These are phyloP conservation scores for Quercus robur DNA, from an alignment of 306 rosid genomes.

Conservation along the genomic window DNA sequence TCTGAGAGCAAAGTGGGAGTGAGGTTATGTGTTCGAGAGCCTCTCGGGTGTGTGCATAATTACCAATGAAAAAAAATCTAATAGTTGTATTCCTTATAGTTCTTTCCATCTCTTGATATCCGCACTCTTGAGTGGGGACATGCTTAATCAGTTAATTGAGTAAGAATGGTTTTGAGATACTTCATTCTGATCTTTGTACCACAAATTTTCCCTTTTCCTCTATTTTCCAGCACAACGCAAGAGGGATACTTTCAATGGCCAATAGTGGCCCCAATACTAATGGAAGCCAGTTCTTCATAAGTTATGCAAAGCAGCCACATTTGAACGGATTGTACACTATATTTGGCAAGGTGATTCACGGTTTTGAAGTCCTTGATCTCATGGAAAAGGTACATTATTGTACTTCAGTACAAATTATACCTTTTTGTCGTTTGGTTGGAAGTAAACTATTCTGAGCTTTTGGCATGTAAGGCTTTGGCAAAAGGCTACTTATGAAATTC, in stretches of 20 bases:
- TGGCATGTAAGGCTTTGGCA: background rate
- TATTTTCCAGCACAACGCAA: constrained; percentile 81
- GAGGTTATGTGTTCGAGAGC: no score
- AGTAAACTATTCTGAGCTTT: background rate
- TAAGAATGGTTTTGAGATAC: background rate
- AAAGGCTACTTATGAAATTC: background rate
- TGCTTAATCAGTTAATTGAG: background rate
- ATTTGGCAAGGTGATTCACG: constrained; percentile 92
- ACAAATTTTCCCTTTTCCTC: background rate
- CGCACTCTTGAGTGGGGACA: background rate
- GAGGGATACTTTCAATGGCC: constrained; percentile 89
- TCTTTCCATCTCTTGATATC: background rate
- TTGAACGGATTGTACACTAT: constrained; percentile 79
- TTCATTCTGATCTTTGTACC: background rate
- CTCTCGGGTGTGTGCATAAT: no score
- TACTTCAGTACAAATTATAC: background rate
- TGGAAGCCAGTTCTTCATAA: constrained; percentile 85
- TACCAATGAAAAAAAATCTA: no score
- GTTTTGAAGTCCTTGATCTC: constrained; percentile 94
- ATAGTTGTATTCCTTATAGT: background rate
- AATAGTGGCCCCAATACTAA: constrained; percentile 97
- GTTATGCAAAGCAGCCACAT: constrained; percentile 89
- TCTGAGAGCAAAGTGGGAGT: no score
- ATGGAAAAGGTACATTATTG: constrained; percentile 82
- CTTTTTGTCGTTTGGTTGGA: background rate